Base-by-base conservation (phyloP, 495 filamentous ascomycete species). In the Lasiosphaeria miniovina region DNA sequence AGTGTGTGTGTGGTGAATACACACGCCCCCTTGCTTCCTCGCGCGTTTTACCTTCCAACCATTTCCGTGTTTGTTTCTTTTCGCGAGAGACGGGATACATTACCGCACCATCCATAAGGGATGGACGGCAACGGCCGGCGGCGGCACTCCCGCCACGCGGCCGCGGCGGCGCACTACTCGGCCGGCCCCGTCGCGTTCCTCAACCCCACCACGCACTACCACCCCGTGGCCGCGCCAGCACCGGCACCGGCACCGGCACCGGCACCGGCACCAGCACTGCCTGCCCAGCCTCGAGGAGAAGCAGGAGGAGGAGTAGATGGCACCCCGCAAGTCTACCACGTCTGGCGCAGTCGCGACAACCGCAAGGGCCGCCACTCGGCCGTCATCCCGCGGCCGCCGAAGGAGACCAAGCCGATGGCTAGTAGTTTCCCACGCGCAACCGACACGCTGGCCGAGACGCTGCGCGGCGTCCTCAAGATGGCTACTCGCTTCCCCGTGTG, bases 291-390 rank as follows among this genome's bases (percentile, higher is more conserved):
- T 41, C 38, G 2, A 41, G 8, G 38, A 41, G 6, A 11, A 40
- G 6, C 7, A 0, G n/a, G 33, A 51, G 4, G 14, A 48, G 46
- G 24, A n/a, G n/a, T 14, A 38, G 2, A n/a, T 15, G 40, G 45
- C 6, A 24, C 40, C 10, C 12, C 24, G 8, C 58, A 54, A 6
- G 51, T 61, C 33, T 71, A 67, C 55, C 64, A 70, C 34, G 49
- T 73, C 54, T 69, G 69, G 71, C 81, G 82, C 12, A 85, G 86
- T 46, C 80, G 88, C n/a, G 86, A 90, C 68, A 88, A 88, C 66
- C 77, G 87, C 46, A 90, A 90, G 36, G 75, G 87, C 31, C 77
- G 88, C 15, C 87, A 90, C 70, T 74, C 83, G 14, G 65, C 88
- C 1, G 59, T 76, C 3, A 69, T 89, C 17, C 49, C 11, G 43